These are phyloP conservation scores for Triticum dicoccoides DNA, from an alignment of 176 grass and related monocot species.

Conservation along the genomic window DNA sequence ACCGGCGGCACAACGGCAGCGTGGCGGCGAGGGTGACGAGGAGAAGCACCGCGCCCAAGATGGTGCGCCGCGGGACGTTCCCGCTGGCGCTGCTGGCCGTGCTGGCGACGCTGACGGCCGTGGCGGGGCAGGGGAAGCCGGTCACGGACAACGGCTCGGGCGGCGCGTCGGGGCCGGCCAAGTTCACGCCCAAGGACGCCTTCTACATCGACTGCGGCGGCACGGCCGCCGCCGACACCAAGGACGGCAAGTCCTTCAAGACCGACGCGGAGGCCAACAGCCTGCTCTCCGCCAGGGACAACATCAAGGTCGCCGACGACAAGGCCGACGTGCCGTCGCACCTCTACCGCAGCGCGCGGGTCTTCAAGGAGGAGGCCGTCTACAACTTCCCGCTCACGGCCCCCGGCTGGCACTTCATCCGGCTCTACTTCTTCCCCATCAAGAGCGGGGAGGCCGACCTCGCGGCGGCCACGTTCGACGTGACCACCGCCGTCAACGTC, in stretches of 20 bases:
- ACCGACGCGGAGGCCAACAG: slow-evolving; percentile 59
- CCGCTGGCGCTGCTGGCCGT: slow-evolving; percentile 33
- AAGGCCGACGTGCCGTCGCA: slow-evolving; percentile 44
- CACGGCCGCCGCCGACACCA: slow-evolving; percentile 5
- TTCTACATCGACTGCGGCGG: slow-evolving; percentile 82
- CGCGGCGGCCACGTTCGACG: slow-evolving; percentile 48
- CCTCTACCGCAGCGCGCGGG: slow-evolving; percentile 57
- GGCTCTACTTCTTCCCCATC: slow-evolving; percentile 72
- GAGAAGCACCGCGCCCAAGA: not conserved
- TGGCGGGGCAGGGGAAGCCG: slow-evolving; percentile 35
- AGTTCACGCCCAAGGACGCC: slow-evolving; percentile 63
- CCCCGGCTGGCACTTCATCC: slow-evolving; percentile 77
- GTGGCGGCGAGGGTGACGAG: not conserved
- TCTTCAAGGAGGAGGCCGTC: slow-evolving; percentile 66
- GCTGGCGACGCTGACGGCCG: not conserved
- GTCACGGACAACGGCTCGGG: slow-evolving; percentile 8
- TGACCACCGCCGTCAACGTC: slow-evolving; percentile 58
- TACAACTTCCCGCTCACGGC: slow-evolving; percentile 72
- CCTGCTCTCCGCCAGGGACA: slow-evolving; percentile 64
- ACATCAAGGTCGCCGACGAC: slow-evolving; percentile 40
- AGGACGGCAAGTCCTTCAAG: slow-evolving; percentile 65
- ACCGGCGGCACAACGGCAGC: not conserved
- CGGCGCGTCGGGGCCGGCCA: slow-evolving; percentile 18
- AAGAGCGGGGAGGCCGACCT: slow-evolving; percentile 65
- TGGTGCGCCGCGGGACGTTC: slow-evolving; percentile 28